Evolutionary conservation across 176 grass and related monocot species (phyloP).

Genomic region (Rhynchospora pubera): DNA sequence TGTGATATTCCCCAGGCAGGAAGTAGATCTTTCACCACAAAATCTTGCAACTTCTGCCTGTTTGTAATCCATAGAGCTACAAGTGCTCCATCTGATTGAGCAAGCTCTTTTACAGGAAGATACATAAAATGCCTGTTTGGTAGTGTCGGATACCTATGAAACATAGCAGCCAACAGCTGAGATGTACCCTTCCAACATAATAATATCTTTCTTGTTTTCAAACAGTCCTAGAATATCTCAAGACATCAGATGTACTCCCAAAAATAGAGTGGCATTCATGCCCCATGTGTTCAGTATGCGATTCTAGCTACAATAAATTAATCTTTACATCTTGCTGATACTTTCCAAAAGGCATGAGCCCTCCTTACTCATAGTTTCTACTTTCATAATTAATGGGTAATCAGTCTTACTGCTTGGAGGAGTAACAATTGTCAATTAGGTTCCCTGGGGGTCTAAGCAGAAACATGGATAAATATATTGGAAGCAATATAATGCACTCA

Average conservation of each 20-base stretch:
- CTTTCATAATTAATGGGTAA: background rate
- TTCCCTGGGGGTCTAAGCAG: background rate
- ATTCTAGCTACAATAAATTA: background rate
- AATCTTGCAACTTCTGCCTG: slow-evolving; percentile 55
- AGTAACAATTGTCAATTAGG: background rate
- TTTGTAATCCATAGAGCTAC: slow-evolving; percentile 90
- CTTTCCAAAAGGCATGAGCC: background rate
- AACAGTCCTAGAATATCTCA: background rate
- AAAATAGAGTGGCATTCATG: background rate
- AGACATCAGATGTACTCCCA: background rate
- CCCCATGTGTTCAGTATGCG: background rate
- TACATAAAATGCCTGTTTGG: slow-evolving; percentile 73
- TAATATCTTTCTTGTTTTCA: background rate
- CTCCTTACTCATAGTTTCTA: background rate
- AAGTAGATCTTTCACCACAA: slow-evolving; percentile 69
- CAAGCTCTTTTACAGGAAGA: slow-evolving; percentile 92
- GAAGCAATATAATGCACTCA: slow-evolving; percentile 29
- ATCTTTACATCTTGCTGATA: background rate
- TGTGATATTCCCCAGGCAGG: slow-evolving; percentile 79
- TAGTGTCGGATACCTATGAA: slow-evolving; percentile 75
- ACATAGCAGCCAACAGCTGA: background rate
- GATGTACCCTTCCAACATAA: background rate
- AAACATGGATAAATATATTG: background rate
- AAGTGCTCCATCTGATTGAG: slow-evolving; percentile 69
- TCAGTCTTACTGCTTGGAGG: background rate